These are phyloP conservation scores for Eleusine indica DNA, from an alignment of 176 grass and related monocot genomes.

Conservation along the genomic window DNA sequence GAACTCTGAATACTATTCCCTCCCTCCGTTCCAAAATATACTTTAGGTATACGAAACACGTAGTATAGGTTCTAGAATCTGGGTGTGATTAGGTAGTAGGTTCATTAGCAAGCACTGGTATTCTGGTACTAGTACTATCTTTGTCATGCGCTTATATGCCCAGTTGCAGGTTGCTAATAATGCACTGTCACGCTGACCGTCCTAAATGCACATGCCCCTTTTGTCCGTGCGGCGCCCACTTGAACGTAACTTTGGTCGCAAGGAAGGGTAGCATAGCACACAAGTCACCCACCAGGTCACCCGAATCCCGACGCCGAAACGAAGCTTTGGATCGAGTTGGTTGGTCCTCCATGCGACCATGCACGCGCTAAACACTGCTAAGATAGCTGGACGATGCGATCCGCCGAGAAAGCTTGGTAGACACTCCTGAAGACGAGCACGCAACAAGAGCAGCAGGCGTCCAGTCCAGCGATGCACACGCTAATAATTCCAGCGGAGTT, in stretches of 20 bases:
- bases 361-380: slow-evolving; percentile 4
- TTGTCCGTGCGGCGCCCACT: slow-evolving; percentile 16
- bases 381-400: not conserved
- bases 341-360: not conserved
- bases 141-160: not conserved
- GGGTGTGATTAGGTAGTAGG: not conserved
- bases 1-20: not conserved
- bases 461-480: too few species aligned
- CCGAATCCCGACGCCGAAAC: not conserved
- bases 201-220: slow-evolving; percentile 15
- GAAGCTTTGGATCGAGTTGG: not conserved
- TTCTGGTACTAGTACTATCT: not conserved
- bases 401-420: not conserved
- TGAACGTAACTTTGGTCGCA: slow-evolving; percentile 7
- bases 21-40: too few species aligned
- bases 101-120: not conserved
- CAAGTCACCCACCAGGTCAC: not conserved
- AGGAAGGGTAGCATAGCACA: not conserved
- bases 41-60: not conserved
- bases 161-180: not conserved
- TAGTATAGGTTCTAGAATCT: not conserved
- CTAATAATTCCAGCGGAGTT: not conserved
- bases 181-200: slow-evolving; percentile 11
- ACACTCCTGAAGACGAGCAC: not conserved
- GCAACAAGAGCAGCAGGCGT: not conserved